These are phyloP conservation scores for Dothistroma pini DNA, from an alignment of 2,329 filamentous ascomycete genomes.

Conservation along the genomic window DNA sequence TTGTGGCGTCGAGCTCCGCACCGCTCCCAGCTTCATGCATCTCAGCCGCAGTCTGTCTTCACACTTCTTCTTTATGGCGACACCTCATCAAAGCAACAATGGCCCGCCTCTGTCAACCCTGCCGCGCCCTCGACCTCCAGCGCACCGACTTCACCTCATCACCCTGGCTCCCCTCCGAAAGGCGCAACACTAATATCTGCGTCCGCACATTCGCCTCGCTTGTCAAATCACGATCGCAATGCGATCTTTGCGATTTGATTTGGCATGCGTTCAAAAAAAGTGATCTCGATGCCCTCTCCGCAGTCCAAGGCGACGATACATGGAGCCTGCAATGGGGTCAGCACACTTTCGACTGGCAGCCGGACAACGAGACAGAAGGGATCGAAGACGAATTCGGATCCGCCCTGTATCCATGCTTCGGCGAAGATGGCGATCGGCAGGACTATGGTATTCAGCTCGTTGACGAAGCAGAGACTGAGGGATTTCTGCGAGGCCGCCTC, in stretches of 20 bases:
- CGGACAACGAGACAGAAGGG: neutral
- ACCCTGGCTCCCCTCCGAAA: neutral
- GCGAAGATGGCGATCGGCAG: neutral
- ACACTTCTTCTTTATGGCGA: neutral
- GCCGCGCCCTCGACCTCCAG: neutral
- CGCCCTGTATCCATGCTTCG: neutral
- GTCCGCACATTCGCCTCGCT: neutral
- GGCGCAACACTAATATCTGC: neutral
- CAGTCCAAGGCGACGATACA: neutral
- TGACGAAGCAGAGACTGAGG: neutral
- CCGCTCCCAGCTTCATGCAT: neutral
- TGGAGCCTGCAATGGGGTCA: neutral
- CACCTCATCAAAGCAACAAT: neutral
- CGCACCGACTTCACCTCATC: conserved; percentile 4
- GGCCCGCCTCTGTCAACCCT: neutral
- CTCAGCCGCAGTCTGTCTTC: neutral
- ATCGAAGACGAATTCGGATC: neutral
- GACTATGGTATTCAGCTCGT: conserved; percentile 1
- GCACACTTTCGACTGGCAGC: neutral
- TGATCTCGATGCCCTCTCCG: neutral
- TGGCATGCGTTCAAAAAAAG: neutral
- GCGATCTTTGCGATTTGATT: neutral
- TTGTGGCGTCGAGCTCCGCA: neutral
- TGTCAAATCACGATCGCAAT: neutral
- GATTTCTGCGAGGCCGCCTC: neutral